phyloP scores from a whole-genome alignment of 2,329 filamentous ascomycete genomes.

The Cryphonectria nitschkei region DNA sequence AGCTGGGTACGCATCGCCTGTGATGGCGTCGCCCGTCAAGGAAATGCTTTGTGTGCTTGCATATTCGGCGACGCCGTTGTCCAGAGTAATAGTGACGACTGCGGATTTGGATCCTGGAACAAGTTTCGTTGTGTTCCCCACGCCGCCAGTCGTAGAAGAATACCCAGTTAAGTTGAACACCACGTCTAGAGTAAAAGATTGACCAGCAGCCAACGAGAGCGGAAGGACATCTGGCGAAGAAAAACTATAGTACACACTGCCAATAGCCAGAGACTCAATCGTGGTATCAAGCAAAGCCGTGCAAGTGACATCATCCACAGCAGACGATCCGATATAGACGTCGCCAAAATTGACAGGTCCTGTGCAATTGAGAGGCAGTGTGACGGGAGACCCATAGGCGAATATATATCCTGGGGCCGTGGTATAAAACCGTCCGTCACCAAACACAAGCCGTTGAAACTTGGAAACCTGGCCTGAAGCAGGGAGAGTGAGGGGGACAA shows the following conservation, averaged over 20 bases:
- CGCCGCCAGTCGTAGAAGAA: background rate
- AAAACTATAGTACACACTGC: constrained; percentile 12
- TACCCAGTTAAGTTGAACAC: constrained; percentile 9
- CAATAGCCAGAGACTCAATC: constrained; percentile 1
- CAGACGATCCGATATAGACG: constrained; percentile 39
- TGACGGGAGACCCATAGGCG: constrained; percentile 45
- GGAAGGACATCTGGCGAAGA: background rate
- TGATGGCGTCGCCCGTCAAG: constrained; percentile 44
- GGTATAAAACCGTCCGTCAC: constrained; percentile 45
- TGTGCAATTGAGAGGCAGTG: constrained; percentile 45
- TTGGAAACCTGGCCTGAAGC: constrained; percentile 44
- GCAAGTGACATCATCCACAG: constrained; percentile 40
- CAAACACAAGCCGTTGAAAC: constrained; percentile 46
- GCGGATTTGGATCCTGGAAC: constrained; percentile 11
- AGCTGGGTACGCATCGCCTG: constrained; percentile 40
- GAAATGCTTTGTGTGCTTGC: constrained; percentile 42
- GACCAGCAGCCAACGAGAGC: background rate
- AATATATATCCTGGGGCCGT: constrained; percentile 40
- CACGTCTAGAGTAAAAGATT: constrained; percentile 3
- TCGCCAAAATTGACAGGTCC: constrained; percentile 45
- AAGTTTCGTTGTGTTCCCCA: background rate
- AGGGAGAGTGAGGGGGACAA: constrained; percentile 41
- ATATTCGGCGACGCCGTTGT: constrained; percentile 37
- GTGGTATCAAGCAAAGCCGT: constrained; percentile 28
- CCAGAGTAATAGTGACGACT: constrained; percentile 7